These are phyloP conservation scores for Camelina neglecta DNA, from an alignment of 345 rosid genomes.

Conservation along the genomic window DNA sequence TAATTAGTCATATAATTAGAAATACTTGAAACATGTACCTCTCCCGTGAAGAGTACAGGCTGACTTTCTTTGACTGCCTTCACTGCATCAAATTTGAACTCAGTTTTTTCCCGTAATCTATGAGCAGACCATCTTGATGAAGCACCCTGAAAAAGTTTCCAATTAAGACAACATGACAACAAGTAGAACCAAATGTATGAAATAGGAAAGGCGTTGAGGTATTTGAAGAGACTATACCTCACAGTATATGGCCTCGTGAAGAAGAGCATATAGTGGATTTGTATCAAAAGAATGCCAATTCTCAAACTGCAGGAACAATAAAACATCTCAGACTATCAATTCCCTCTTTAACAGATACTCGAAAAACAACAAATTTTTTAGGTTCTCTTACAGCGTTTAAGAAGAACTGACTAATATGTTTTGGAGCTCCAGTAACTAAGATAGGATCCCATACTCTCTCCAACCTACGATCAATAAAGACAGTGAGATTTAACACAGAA, in stretches of 20 bases:
- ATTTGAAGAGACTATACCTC: constrained; percentile 55
- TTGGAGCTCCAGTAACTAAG: constrained; percentile 71
- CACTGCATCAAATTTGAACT: constrained; percentile 68
- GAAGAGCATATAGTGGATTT: constrained; percentile 84
- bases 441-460: constrained; percentile 96
- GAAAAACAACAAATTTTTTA: background rate
- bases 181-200: background rate
- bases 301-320: constrained; percentile 60
- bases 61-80: constrained; percentile 66
- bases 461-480: constrained; percentile 52
- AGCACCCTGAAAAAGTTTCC: constrained; percentile 59
- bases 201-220: background rate
- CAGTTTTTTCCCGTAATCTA: constrained; percentile 55
- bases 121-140: constrained; percentile 86
- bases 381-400: constrained; percentile 67
- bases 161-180: constrained; percentile 4
- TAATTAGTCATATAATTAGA: background rate
- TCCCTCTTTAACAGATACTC: constrained; percentile 6
- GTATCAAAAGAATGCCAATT: constrained; percentile 73
- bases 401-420: constrained; percentile 70
- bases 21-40: constrained; percentile 48
- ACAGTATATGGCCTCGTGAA: constrained; percentile 87
- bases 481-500: constrained; percentile 3
- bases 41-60: constrained; percentile 84
- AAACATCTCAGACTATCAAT: constrained; percentile 31